Conservation (phyloP, 2,329 filamentous ascomycete species). For the Hymenoscyphus infarciens region DNA sequence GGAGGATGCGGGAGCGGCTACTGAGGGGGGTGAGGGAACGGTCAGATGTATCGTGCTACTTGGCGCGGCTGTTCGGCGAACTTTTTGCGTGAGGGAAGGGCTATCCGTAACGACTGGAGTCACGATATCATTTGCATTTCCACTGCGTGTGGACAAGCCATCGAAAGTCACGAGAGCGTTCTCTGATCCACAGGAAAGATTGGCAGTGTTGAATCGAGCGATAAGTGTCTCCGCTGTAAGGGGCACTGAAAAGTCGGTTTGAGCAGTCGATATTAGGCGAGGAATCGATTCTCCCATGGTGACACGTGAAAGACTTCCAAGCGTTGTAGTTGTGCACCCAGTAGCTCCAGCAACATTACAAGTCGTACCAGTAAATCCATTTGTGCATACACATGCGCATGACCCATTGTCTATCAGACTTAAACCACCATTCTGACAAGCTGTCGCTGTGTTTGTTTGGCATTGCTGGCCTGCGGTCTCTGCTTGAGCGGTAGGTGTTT, state of each 20-base stretch:
- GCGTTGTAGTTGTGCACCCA: slow-evolving; percentile 52
- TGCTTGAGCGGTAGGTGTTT: slow-evolving; percentile 34
- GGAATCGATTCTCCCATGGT: slow-evolving; percentile 80
- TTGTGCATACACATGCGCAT: slow-evolving; percentile 85
- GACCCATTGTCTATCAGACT: slow-evolving; percentile 63
- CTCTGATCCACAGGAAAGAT: slow-evolving; percentile 77
- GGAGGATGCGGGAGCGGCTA: neutral
- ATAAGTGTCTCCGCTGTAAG: slow-evolving; percentile 68
- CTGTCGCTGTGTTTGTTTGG: slow-evolving; percentile 59
- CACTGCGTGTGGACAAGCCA: slow-evolving; percentile 39
- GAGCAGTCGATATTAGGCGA: slow-evolving; percentile 62
- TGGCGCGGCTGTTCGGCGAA: neutral
- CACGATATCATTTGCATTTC: slow-evolving; percentile 19
- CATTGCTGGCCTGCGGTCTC: slow-evolving; percentile 44
- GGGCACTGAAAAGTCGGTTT: slow-evolving; percentile 70
- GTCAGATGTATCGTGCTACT: neutral
- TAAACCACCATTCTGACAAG: slow-evolving; percentile 68
- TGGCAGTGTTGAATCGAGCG: slow-evolving; percentile 69
- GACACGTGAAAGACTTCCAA: slow-evolving; percentile 54
- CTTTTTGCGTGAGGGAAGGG: neutral
- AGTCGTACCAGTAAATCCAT: slow-evolving; percentile 71
- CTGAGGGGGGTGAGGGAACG: neutral
- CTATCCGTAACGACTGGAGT: slow-evolving; percentile 2
- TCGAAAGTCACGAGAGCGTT: slow-evolving; percentile 87
- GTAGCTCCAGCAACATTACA: slow-evolving; percentile 51